Evolutionary conservation across 176 grass and related monocot genomes (phyloP), one percentile per base, ranked within the genome.

Genomic region (Ensete glaucum): DNA sequence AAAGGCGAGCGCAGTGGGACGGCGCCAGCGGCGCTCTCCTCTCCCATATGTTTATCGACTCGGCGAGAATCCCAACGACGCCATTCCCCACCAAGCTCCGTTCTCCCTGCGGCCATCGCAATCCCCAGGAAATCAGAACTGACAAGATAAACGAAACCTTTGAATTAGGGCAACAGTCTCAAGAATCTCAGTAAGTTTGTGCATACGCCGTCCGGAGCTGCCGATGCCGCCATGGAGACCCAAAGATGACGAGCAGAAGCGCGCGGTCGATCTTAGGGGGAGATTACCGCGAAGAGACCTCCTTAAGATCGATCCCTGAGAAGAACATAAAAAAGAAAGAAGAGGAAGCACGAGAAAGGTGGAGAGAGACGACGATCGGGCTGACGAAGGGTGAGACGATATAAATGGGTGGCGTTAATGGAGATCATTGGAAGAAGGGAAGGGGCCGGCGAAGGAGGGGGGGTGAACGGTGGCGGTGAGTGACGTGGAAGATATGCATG

Each of bases 31-130:
- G 94, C 2, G 58, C 78, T 73, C 94, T 87, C 81, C 94, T 89
- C 73, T 98, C 94, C 94, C 94, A 98, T 80, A 93, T 93, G 17
- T 93, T 98, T 67, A 85, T 86, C 10, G 94, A 85, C 78, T 98
- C 90, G 0, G 90, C 85, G 59, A 98, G 86, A 48, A 98, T 81
- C 0, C 90, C 94, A 62, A 98, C 81, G 25, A 93, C 86, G 83
- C 88, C 90, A 81, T 98, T 98, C 50, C 94, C 94, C 80, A 93
- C 53, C 78, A 98, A 84, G 67, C 62, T 90, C 51, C 76, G 72
- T 69, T 62, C 85, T 25, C 62, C 78, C 94, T 93, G 84, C 4
- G 57, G 20, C 57, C 57, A 62, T 62, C 11, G 20, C 57, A 17
- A 43, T 43, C 34, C 4, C 34, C 34, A 43, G 5, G 34, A 43